Percentiles rank a stretch among this genome's conserved stretches.
Conservation (phyloP, 148 eudicot species). For the Tetragonia tetragonoides region DNA sequence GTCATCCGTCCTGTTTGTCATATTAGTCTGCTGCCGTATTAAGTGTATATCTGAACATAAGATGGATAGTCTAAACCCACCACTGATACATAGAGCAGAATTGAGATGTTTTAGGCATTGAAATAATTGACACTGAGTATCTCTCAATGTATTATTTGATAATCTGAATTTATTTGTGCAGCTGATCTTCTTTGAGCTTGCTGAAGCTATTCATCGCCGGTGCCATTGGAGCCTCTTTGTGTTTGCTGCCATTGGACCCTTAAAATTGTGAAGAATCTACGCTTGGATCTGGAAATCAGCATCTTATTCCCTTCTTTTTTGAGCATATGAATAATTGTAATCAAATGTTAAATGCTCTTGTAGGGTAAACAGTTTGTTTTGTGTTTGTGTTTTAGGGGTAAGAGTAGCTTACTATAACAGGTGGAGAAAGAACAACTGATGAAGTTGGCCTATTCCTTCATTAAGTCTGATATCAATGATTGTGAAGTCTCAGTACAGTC, state of each 20-base stretch:
- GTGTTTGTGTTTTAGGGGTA: background rate
- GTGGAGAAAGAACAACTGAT: background rate
- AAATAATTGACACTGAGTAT: background rate
- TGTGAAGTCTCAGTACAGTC: background rate
- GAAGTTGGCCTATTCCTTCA: no score
- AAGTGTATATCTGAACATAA: background rate
- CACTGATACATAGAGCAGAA: background rate
- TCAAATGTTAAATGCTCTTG: background rate
- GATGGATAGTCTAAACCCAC: background rate
- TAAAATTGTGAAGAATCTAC: background rate
- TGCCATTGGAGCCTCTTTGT: background rate
- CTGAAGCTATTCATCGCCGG: background rate
- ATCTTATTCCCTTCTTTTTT: background rate
- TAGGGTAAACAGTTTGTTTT: background rate
- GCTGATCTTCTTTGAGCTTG: background rate
- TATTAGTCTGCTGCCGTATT: background rate
- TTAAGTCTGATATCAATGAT: no score
- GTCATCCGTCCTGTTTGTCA: background rate
- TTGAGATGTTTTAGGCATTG: background rate
- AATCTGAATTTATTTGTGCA: background rate
- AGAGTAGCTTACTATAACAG: background rate
- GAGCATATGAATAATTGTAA: background rate
- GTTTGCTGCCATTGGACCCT: background rate
- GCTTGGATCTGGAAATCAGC: background rate
- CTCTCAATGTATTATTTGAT: background rate